Base-by-base conservation (phyloP, 257 asterid genomes). In the Thymus quinquecostatus region DNA sequence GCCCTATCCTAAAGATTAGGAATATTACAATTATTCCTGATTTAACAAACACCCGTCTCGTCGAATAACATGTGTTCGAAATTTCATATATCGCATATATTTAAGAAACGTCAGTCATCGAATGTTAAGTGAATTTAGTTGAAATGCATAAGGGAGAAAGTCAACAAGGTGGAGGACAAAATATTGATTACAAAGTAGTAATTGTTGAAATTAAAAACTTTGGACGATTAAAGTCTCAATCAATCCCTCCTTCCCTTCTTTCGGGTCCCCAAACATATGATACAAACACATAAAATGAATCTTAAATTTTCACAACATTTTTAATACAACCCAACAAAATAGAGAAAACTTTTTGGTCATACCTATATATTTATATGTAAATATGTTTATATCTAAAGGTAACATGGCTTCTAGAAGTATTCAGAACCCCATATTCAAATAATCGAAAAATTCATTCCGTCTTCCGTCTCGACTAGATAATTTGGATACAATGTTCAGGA, bases 191-290 rank as follows among this genome's bases (percentile, higher is more conserved):
- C 59, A 11, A 21, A 51, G 10, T 0, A 30, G 30, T 28, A 27
- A 8, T 28, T 28, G 4, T 3, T 3, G 28, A 56, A 56, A 29
- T 56, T 10, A 57, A 30, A 57, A 0, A 4, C 6, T 2, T 38
- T 41, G 10, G 32, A 36, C 67, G 64, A 58, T 32, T 30, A 40
- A n/a, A 36, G 57, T 64, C 57, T 47, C 69, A 43, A 64, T 64
- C 57, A 29, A 47, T 30, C 30, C 33, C 68, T 50, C 13, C 45
- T n/a, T 50, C 66, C 14, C 27, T 14, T 41, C n/a, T 45, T 21
- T 33, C 66, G 48, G 34, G 30, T 41, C 51, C 9, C 14, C 2
- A 3, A 5, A 11, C 12, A 10, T 59, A 58, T 10, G 2, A 59
- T 6, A 34, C 33, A 63, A 10, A 43, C 38, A 43, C 28, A 10